A percentile compares a stretch with the other conserved stretches of the same genome.
Conservation (phyloP, 179 eudicot species). For the Spergularia azorica region DNA sequence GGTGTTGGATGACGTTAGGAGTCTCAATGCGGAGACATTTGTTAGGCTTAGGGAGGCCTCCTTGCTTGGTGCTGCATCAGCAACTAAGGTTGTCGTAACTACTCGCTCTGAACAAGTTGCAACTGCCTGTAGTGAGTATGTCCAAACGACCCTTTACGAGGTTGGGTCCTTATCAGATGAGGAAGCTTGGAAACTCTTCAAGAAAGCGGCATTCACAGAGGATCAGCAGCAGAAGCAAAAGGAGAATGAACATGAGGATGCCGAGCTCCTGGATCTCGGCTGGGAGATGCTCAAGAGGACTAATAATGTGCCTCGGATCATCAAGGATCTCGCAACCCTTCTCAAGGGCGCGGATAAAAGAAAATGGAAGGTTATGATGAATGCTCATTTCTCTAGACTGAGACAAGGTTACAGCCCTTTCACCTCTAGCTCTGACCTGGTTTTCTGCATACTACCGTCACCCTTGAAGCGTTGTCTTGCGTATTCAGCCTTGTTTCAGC, state of each 20-base stretch:
- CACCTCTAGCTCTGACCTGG: not conserved
- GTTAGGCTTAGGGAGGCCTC: not conserved
- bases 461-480: constrained; percentile 14
- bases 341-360: not conserved
- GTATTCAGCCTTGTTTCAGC: not conserved
- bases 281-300: constrained; percentile 1
- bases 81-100: constrained; percentile 12
- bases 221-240: too few relatives aligned
- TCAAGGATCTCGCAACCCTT: not conserved
- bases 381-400: not conserved
- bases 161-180: constrained; percentile 9
- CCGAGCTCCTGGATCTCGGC: not conserved
- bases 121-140: not conserved
- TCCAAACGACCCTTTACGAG: not conserved
- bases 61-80: not conserved
- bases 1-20: constrained; percentile 12
- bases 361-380: constrained; percentile 12
- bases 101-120: constrained; percentile 2
- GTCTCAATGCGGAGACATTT: not conserved
- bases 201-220: not conserved
- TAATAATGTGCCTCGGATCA: constrained; percentile 2
- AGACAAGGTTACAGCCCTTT: not conserved
- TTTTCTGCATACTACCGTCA: constrained; percentile 1
- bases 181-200: constrained; percentile 8
- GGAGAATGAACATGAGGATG: not conserved